Conservation (phyloP, 2,329 filamentous ascomycete species). For the Cladosporium oxysporum region DNA sequence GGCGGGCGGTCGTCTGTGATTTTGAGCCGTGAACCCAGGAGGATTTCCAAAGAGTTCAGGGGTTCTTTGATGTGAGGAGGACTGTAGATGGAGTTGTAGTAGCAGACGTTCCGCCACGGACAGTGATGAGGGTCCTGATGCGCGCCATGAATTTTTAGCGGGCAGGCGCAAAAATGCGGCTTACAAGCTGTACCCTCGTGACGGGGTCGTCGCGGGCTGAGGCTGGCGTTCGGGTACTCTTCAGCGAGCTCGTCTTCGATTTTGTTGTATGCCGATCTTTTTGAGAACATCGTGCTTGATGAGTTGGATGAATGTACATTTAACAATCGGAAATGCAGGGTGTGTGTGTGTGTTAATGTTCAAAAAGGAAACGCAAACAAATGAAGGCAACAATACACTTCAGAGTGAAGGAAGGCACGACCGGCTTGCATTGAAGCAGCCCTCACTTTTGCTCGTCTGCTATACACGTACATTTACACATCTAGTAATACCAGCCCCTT, state of each 20-base stretch:
- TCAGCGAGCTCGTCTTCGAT: slow-evolving; percentile 3
- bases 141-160: slow-evolving; percentile 16
- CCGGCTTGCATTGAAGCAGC: not conserved
- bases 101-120: slow-evolving; percentile 13
- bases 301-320: too few species aligned
- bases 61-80: not conserved
- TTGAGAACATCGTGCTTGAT: not conserved
- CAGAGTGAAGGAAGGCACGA: slow-evolving; percentile 2
- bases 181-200: slow-evolving; percentile 3
- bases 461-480: not conserved
- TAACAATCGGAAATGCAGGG: not conserved
- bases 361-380: not conserved
- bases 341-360: not conserved
- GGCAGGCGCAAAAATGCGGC: slow-evolving; percentile 4
- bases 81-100: slow-evolving; percentile 6
- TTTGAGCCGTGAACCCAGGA: not conserved
- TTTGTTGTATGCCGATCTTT: not conserved
- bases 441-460: not conserved
- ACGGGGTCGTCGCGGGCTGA: slow-evolving; percentile 5
- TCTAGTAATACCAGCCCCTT: not conserved
- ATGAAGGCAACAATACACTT: not conserved
- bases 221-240: slow-evolving; percentile 1
- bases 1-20: not conserved
- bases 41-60: not conserved
- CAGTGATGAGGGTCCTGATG: not conserved